A percentile compares a stretch with the other conserved stretches of the same genome.
phyloP scores from a whole-genome alignment of 768 basidiomycete species.

The Suillus occidentalis region DNA sequence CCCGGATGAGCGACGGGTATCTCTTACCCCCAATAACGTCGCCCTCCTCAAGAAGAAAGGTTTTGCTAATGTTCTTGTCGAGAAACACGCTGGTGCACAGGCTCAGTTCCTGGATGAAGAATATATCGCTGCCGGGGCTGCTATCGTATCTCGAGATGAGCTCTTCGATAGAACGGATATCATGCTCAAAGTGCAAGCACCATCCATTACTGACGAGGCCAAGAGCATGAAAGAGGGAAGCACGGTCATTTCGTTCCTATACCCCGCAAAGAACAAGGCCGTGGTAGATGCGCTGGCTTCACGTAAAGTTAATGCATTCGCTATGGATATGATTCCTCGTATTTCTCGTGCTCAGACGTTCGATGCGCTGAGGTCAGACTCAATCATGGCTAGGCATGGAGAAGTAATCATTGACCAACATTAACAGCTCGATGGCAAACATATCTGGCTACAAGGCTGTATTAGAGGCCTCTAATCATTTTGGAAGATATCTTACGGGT shows the following conservation, averaged over 20 bases:
- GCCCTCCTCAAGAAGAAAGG: conserved; percentile 80
- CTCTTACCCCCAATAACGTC: conserved; percentile 79
- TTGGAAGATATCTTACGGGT: conserved; percentile 86
- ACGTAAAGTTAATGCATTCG: conserved; percentile 70
- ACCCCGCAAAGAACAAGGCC: conserved; percentile 78
- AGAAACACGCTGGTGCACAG: conserved; percentile 64
- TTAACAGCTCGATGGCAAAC: conserved; percentile 83
- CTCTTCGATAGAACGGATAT: conserved; percentile 73
- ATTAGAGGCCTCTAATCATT: conserved; percentile 85
- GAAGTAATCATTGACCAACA: conserved; percentile 3
- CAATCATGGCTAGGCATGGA: conserved; percentile 2
- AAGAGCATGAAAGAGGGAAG: conserved; percentile 66
- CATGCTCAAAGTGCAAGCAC: conserved; percentile 84
- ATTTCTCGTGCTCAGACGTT: conserved; percentile 90
- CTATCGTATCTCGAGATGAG: conserved; percentile 69
- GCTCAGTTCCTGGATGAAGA: conserved; percentile 84
- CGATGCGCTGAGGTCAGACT: conserved; percentile 74
- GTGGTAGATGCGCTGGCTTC: conserved; percentile 70
- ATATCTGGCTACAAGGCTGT: conserved; percentile 94
- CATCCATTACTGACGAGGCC: conserved; percentile 61
- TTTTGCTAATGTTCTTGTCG: conserved; percentile 70
- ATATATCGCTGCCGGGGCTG: conserved; percentile 77
- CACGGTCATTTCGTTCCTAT: conserved; percentile 81
- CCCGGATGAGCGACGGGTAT: conserved; percentile 77
- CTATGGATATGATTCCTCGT: conserved; percentile 91